Conservation (phyloP, 257 asterid species). For the Coffea canephora region DNA sequence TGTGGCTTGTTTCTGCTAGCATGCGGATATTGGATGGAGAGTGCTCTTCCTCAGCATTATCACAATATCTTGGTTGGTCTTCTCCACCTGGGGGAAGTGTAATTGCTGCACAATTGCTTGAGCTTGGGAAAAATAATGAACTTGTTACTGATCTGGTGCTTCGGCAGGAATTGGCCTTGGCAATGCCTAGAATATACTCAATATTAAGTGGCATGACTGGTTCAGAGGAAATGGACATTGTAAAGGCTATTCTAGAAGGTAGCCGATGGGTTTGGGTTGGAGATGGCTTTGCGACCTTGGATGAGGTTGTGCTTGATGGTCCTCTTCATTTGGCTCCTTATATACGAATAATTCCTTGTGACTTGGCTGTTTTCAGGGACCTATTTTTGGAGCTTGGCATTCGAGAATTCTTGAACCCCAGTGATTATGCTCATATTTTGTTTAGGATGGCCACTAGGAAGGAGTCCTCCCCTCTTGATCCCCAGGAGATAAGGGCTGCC, state of each 20-base stretch:
- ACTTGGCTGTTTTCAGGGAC: conserved; percentile 85
- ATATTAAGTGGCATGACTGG: conserved; percentile 61
- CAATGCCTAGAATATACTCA: conserved; percentile 92
- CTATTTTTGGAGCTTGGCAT: conserved; percentile 86
- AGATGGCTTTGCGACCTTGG: conserved; percentile 87
- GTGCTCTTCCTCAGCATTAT: conserved; percentile 82
- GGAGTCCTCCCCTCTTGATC: conserved; percentile 64
- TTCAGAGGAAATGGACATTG: conserved; percentile 88
- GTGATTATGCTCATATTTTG: conserved; percentile 81
- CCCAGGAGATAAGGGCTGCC: conserved; percentile 81
- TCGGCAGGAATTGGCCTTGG: conserved; percentile 80
- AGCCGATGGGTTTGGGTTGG: conserved; percentile 98
- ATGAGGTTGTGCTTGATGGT: conserved; percentile 92
- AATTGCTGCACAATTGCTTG: conserved; percentile 95
- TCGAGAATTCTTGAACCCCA: conserved; percentile 63
- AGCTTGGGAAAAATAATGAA: conserved; percentile 95
- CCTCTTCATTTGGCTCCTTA: conserved; percentile 97
- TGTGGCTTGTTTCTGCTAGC: conserved; percentile 98
- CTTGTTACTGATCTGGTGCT: conserved; percentile 66
- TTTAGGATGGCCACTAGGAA: conserved; percentile 68
- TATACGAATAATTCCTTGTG: conserved; percentile 85
- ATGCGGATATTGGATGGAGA: conserved; percentile 95
- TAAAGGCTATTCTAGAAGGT: conserved; percentile 92
- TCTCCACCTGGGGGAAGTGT: conserved; percentile 91
- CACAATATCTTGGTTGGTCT: conserved; percentile 88